A percentile compares a stretch with the other conserved stretches of the same genome.
Conservation (phyloP, 805 yeast genomes). For the Ogataea dorogensis region DNA sequence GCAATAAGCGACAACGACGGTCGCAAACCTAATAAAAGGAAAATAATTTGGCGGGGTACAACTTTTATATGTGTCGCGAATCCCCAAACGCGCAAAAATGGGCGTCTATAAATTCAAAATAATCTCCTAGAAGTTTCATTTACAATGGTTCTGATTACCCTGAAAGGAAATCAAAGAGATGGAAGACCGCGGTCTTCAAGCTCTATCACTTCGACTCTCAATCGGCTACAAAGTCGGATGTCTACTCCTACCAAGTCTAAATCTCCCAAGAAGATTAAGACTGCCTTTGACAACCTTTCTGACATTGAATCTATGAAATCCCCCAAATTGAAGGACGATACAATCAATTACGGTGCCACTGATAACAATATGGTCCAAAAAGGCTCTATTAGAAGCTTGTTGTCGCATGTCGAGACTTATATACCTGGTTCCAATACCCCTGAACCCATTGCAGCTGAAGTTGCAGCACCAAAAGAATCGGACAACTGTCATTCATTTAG, state of each 20-base stretch:
- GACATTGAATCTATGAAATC: constrained; percentile 9
- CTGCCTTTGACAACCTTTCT: constrained; percentile 20
- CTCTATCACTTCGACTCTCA: constrained; percentile 18
- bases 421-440: constrained; percentile 9
- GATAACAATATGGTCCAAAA: not conserved
- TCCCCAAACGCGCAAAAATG: constrained; percentile 2
- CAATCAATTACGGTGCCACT: constrained; percentile 10
- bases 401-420: constrained; percentile 11
- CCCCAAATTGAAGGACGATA: constrained; percentile 1
- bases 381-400: constrained; percentile 14
- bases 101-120: constrained; percentile 5
- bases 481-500: constrained; percentile 11
- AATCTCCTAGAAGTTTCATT: not conserved
- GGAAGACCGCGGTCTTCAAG: constrained; percentile 18
- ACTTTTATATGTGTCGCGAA: constrained; percentile 3
- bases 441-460: constrained; percentile 1
- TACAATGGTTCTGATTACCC: constrained; percentile 11
- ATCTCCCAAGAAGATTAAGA: constrained; percentile 21
- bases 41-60: constrained; percentile 4
- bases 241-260: constrained; percentile 19
- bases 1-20: constrained; percentile 18
- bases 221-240: constrained; percentile 19
- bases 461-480: constrained; percentile 1
- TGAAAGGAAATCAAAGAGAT: constrained; percentile 10
- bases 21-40: constrained; percentile 4